Evolutionary conservation across 2,329 filamentous ascomycete genomes (phyloP), one percentile per base, ranked within the genome.

Genomic region (Trichoderma harzianum): DNA sequence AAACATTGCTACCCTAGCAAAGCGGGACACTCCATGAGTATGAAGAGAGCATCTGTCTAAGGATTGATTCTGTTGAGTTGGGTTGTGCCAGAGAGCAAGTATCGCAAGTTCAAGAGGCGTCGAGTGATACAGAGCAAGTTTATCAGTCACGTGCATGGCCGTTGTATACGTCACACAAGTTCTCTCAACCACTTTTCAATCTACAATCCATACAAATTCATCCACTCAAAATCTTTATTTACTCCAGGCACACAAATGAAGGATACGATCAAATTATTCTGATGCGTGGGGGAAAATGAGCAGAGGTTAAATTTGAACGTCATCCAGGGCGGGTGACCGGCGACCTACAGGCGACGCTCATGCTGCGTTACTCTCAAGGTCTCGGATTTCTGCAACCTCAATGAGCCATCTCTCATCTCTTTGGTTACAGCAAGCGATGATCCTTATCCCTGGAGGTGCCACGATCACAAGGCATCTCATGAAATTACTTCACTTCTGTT

Each of bases 401-500:
- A 26, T 53, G 57, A 69, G 26, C 57, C 55, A 39, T 62, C 67
- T 21, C 3, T 61, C 67, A 26, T 62, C 43, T 69, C 39, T 61
- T 53, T 69, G 39, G 67, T 28, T 58, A 60, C 67, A 62, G 43
- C 67, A 69, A 69, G 67, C 67, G 67, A 69, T 8, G 39, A 62
- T 62, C 55, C 39, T 18, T 61, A 69, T 69, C 26, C 55, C 55
- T 36, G 7, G 5, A 53, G 36, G 39, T 18, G 34, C 21, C 57
- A 62, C 57, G 14, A 24, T 18, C 57, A 51, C 39, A n/a, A 36
- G 21, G 39, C 47, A 51, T 51, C 28, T 34, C 53, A 62, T 53
- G 24, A 28, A 53, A 30, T 28, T 62, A 36, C 18, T 34, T 7
- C n/a, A 58, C 43, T 60, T 36, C 28, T 69, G 57, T 24, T 26